Evolutionary conservation across 2,329 filamentous ascomycete genomes (phyloP).

Genomic region (Exserohilum turcica): DNA sequence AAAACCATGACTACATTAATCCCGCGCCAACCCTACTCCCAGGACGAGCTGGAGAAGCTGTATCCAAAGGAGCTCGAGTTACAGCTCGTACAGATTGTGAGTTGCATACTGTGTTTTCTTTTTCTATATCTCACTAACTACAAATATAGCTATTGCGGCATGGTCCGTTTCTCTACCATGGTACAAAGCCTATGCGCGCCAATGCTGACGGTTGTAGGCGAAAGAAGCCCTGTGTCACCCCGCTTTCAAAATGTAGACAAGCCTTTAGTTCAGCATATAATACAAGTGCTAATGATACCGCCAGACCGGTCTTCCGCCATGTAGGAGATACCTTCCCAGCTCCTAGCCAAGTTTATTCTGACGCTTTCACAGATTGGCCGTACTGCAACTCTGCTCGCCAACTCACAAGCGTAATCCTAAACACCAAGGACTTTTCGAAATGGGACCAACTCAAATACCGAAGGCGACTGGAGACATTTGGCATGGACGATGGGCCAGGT

Average conservation of each 20-base stretch:
- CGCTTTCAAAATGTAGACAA: slow-evolving; percentile 77
- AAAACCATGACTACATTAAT: slow-evolving; percentile 74
- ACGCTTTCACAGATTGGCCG: slow-evolving; percentile 69
- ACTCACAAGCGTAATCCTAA: slow-evolving; percentile 67
- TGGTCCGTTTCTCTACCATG: slow-evolving; percentile 30
- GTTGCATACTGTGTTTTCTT: slow-evolving; percentile 25
- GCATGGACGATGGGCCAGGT: slow-evolving; percentile 62
- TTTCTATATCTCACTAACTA: slow-evolving; percentile 10
- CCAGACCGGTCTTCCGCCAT: slow-evolving; percentile 42
- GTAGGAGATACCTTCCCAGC: slow-evolving; percentile 23
- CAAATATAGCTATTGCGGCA: slow-evolving; percentile 46
- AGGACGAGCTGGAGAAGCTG: slow-evolving; percentile 77
- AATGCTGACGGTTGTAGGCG: slow-evolving; percentile 51
- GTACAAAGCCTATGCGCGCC: background rate
- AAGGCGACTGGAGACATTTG: slow-evolving; percentile 83
- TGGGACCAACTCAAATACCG: slow-evolving; percentile 68
- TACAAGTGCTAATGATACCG: background rate
- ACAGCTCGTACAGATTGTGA: slow-evolving; percentile 83
- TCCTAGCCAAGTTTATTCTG: background rate
- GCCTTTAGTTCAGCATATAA: slow-evolving; percentile 4
- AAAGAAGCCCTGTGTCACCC: slow-evolving; percentile 83
- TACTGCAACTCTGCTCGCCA: slow-evolving; percentile 82
- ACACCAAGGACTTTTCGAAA: slow-evolving; percentile 56
- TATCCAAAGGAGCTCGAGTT: slow-evolving; percentile 83
- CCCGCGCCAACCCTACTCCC: slow-evolving; percentile 76